These are phyloP conservation scores for Capillidium rhysosporum DNA, from an alignment of 371 early-diverging fungal species.

Conservation along the genomic window DNA sequence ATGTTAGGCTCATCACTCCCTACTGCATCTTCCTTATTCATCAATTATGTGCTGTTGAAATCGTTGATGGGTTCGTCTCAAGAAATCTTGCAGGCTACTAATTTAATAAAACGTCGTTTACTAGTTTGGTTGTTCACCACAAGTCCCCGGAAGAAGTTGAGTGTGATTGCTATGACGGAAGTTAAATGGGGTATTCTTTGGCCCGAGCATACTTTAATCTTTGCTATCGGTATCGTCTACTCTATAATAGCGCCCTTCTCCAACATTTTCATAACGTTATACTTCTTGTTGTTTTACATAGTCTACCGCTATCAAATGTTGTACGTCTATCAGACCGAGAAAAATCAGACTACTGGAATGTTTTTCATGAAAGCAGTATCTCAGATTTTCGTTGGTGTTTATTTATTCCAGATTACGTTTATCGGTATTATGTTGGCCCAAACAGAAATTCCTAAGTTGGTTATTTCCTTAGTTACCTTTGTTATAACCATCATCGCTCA, in stretches of 20 bases:
- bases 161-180: neutral
- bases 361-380: neutral
- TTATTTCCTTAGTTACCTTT: neutral
- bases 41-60: constrained; percentile 55
- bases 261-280: constrained; percentile 23
- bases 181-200: neutral
- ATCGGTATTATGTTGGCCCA: neutral
- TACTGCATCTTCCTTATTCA: constrained; percentile 47
- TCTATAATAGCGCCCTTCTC: constrained; percentile 31
- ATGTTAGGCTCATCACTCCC: constrained; percentile 34
- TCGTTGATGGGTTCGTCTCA: constrained; percentile 39
- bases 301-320: constrained; percentile 30
- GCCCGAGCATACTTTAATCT: neutral
- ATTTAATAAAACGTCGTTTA: constrained; percentile 14
- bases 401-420: neutral
- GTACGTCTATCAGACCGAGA: constrained; percentile 19
- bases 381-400: neutral
- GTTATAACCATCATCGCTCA: neutral
- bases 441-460: neutral
- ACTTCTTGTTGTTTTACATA: constrained; percentile 28
- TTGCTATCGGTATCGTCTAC: constrained; percentile 14
- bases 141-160: neutral
- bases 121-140: neutral
- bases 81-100: constrained; percentile 40
- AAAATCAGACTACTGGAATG: neutral